phyloP scores from a whole-genome alignment of 345 rosid genomes.

The Trapa incisa region DNA sequence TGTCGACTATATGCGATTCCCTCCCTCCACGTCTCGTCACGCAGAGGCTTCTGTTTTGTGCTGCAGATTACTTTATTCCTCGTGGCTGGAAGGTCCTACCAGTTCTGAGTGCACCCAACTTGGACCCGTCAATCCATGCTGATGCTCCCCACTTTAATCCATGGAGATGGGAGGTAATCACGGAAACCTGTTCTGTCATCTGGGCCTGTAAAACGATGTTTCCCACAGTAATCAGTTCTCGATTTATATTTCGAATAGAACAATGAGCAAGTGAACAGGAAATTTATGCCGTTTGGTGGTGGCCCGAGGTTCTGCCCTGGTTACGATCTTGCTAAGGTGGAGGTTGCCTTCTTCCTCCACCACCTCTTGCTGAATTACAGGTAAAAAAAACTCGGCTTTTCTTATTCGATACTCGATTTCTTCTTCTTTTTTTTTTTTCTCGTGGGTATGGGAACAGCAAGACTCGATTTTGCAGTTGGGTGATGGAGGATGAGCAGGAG shows the following conservation, averaged over 20 bases:
- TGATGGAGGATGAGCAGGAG: neutral
- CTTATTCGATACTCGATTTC: no score
- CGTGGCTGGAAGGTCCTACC: constrained; percentile 56
- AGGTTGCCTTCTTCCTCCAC: constrained; percentile 50
- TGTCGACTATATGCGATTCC: no score
- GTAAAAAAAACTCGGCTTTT: neutral
- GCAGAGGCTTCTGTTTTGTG: constrained; percentile 2
- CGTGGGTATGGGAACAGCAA: no score
- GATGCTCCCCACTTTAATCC: constrained; percentile 37
- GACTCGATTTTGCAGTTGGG: neutral
- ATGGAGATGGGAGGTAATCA: constrained; percentile 52
- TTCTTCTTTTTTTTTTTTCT: neutral
- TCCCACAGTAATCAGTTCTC: no score
- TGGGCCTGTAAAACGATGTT: no score
- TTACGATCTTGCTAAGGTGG: constrained; percentile 51
- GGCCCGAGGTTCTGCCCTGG: constrained; percentile 53
- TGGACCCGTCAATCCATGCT: constrained; percentile 34
- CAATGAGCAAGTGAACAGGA: constrained; percentile 18
- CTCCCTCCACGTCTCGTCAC: no score
- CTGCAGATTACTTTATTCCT: constrained; percentile 34
- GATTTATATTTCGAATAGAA: neutral
- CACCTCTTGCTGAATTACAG: constrained; percentile 24
- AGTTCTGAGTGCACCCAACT: constrained; percentile 40
- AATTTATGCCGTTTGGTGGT: constrained; percentile 52
- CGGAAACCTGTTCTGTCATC: no score